phyloP scores from a whole-genome alignment of 306 rosid genomes.

The Astragalus glycyphyllos region DNA sequence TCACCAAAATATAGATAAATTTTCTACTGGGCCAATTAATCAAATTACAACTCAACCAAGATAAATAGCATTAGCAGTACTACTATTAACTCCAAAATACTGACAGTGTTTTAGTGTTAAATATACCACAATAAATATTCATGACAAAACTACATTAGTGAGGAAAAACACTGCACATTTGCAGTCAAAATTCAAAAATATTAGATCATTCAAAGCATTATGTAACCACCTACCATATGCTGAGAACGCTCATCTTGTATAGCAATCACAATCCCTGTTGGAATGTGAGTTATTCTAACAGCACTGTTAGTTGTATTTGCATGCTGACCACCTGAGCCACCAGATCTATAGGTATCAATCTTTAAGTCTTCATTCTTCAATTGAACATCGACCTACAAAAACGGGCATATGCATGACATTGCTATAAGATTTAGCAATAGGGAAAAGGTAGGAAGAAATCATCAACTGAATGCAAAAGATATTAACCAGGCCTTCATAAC shows the following conservation, averaged over 20 bases:
- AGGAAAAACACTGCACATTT: not conserved
- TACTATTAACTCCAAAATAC: constrained; percentile 26
- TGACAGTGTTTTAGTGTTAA: constrained; percentile 17
- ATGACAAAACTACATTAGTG: not conserved
- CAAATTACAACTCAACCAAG: constrained; percentile 17
- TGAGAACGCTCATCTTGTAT: constrained; percentile 97
- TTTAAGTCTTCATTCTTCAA: constrained; percentile 84
- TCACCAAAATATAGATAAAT: not conserved
- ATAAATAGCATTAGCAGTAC: not conserved
- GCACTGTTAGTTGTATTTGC: constrained; percentile 98
- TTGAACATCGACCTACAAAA: constrained; percentile 86
- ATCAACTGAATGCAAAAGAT: constrained; percentile 13
- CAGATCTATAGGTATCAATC: constrained; percentile 84
- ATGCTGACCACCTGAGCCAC: constrained; percentile 97
- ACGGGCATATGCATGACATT: constrained; percentile 29
- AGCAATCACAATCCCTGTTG: constrained; percentile 77
- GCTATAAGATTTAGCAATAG: constrained; percentile 9
- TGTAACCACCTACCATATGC: constrained; percentile 65
- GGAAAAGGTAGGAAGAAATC: constrained; percentile 4
- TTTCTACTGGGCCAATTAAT: not conserved
- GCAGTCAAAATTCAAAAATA: constrained; percentile 6
- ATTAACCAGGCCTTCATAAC: constrained; percentile 27
- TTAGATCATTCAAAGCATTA: constrained; percentile 28
- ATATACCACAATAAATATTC: not conserved
- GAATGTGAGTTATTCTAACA: constrained; percentile 84